Evolutionary conservation across 768 basidiomycete genomes (phyloP).

Genomic region (Suillus alpinus): DNA sequence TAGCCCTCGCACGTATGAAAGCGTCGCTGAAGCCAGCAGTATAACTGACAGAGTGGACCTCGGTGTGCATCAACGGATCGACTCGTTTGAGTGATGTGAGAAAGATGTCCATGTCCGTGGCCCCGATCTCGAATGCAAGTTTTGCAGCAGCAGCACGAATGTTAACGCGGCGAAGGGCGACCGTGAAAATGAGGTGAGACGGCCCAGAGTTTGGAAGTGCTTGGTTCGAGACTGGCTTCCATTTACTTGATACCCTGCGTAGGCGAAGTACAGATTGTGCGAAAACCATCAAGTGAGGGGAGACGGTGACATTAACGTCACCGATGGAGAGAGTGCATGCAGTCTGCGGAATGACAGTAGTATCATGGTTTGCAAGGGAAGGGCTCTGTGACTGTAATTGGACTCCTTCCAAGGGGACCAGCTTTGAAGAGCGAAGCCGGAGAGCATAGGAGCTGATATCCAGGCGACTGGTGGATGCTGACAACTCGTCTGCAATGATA

Average conservation of each 20-base stretch:
- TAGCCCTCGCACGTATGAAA: conserved; percentile 58
- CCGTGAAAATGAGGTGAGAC: conserved; percentile 36
- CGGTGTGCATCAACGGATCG: neutral
- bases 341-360: conserved; percentile 16
- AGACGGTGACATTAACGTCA: conserved; percentile 41
- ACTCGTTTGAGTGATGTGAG: conserved; percentile 32
- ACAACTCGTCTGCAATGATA: conserved; percentile 5
- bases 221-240: neutral
- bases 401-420: conserved; percentile 2
- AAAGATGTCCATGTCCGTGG: conserved; percentile 37
- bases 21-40: conserved; percentile 34
- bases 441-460: conserved; percentile 12
- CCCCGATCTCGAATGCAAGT: conserved; percentile 59
- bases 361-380: conserved; percentile 11
- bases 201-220: conserved; percentile 2
- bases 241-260: conserved; percentile 33
- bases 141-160: conserved; percentile 72
- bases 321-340: conserved; percentile 37
- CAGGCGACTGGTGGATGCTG: conserved; percentile 19
- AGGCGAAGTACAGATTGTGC: conserved; percentile 54
- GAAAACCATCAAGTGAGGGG: conserved; percentile 61
- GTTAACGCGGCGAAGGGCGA: conserved; percentile 42
- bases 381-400: conserved; percentile 13
- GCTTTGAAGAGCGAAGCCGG: conserved; percentile 17
- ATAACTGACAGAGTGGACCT: neutral